Conservation (phyloP, 2,329 filamentous ascomycete genomes). For the Hymenoscyphus repandus region DNA sequence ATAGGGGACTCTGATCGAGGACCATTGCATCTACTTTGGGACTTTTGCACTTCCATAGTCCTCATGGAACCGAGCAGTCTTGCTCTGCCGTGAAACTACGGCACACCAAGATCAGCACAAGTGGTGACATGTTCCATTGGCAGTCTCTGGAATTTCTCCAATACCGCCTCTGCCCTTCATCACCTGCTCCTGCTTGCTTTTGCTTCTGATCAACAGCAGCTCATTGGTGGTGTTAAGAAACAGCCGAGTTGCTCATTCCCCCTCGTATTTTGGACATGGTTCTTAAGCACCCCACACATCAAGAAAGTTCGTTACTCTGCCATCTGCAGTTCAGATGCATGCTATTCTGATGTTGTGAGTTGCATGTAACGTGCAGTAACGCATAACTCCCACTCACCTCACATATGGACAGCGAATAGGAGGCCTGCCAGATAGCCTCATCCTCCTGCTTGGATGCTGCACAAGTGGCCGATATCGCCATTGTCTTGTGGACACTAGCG, state of each 20-base stretch:
- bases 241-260: not conserved
- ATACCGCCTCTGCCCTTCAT: not conserved
- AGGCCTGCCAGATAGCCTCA: constrained; percentile 16
- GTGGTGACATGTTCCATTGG: constrained; percentile 5
- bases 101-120: constrained; percentile 3
- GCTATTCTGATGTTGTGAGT: constrained; percentile 18
- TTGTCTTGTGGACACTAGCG: not conserved
- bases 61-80: not conserved
- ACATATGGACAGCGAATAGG: constrained; percentile 13
- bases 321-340: constrained; percentile 18
- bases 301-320: constrained; percentile 3
- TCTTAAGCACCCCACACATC: constrained; percentile 17
- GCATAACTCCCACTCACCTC: not conserved
- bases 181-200: no score
- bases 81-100: not conserved
- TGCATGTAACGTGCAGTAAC: constrained; percentile 10
- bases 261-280: not conserved
- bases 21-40: not conserved
- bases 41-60: not conserved
- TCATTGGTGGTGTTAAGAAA: no score
- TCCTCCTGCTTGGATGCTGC: not conserved
- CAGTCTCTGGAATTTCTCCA: not conserved
- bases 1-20: no score
- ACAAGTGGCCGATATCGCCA: constrained; percentile 4
- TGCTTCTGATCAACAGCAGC: no score